Percentiles rank a stretch among this genome's conserved stretches.
Conservation (phyloP, 768 basidiomycete genomes). For the Tulasnella sp. region DNA sequence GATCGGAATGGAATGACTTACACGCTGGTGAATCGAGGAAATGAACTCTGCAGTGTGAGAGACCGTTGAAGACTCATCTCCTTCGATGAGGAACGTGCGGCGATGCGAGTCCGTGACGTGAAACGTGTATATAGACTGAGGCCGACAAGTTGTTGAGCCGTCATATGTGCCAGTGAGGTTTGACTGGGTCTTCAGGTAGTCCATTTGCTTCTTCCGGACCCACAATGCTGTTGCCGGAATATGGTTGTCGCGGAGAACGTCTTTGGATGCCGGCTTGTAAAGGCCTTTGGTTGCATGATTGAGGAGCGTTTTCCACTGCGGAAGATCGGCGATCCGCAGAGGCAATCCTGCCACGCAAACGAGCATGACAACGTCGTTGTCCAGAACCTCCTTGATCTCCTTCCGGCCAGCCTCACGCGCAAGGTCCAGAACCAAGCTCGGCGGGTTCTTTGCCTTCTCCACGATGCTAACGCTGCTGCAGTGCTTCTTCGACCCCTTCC, state of each 20-base stretch:
- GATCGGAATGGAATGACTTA: no score
- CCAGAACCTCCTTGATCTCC: background rate
- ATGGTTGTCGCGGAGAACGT: background rate
- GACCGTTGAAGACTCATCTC: background rate
- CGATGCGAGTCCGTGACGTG: background rate
- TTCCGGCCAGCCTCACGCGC: background rate
- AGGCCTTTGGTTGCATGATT: background rate
- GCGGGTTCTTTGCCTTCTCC: background rate
- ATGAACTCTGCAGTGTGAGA: background rate
- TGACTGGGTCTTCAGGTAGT: background rate
- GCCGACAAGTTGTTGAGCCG: background rate
- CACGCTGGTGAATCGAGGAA: no score
- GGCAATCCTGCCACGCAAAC: background rate
- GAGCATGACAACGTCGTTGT: background rate
- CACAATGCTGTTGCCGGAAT: background rate
- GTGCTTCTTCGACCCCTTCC: background rate
- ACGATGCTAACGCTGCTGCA: background rate
- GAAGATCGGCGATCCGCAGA: background rate
- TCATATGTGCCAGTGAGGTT: background rate
- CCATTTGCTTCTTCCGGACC: background rate
- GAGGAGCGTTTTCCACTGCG: constrained; percentile 5
- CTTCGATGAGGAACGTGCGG: background rate
- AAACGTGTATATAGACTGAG: background rate
- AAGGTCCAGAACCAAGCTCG: background rate
- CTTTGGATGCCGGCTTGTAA: background rate